Base-by-base conservation (phyloP, 2,329 filamentous ascomycete species). In the Ascochyta clinopodiicola region DNA sequence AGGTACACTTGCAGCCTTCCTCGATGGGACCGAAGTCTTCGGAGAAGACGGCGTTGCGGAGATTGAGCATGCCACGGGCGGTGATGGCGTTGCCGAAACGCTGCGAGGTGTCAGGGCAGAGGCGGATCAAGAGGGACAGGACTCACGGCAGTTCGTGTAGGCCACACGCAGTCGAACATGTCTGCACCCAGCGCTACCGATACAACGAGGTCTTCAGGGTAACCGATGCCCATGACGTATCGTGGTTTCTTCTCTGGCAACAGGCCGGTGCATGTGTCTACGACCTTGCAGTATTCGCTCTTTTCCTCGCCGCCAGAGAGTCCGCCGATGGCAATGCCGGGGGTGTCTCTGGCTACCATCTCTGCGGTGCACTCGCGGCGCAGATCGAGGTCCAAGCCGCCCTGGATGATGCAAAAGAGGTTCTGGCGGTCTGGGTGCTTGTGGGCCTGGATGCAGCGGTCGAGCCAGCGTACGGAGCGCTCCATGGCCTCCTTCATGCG, bases 161-260 rank as follows among this genome's bases (percentile, higher is more conserved):
- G 96, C 95, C 95, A 99, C 6, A 99, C 95, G 72, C 96, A 99
- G 78, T 99, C 95, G 73, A 99, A 99, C 95, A 99, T 99, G 77
- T 99, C 95, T 44, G 95, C 95, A 3, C 95, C 95, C 0, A 99
- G 83, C 1, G 95, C 95, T 4, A 97, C 88, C 48, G 92, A 96
- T 35, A 99, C 93, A 2, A 99, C 86, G 51, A 99, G 81, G 71
- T 99, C 95, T 78, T 98, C 95, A 1, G 95, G 95, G 75, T 97
- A 99, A 12, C 95, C 92, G 64, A 99, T 95, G 17, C 95, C 95
- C 96, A 99, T 99, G 53, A 99, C 94, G 78, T 99, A 99, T 73
- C 95, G 85, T n/a, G 95, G 95, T 77, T 99, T 99, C 59, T 90
- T 81, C 54, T 94, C 89, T 0, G 96, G 96, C 17, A 99, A 82